These are phyloP conservation scores for Pichia inconspicua DNA, from an alignment of 1,139 yeast species.

Conservation along the genomic window DNA sequence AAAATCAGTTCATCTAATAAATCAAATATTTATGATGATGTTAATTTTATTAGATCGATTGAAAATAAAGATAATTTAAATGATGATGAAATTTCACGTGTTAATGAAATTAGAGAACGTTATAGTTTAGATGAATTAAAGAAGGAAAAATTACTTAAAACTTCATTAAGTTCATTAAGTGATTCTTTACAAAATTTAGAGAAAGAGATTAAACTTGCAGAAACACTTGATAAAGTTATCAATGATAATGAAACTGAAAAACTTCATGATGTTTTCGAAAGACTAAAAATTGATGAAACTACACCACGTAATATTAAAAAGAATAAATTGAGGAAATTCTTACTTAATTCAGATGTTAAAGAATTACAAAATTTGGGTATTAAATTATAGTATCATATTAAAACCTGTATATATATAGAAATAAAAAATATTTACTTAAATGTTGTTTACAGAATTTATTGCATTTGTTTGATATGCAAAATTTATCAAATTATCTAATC, in stretches of 20 bases:
- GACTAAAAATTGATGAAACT: constrained; percentile 18
- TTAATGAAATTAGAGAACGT: constrained; percentile 33
- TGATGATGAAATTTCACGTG: constrained; percentile 33
- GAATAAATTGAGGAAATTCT: constrained; percentile 46
- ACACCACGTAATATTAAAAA: constrained; percentile 42
- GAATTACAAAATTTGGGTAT: constrained; percentile 22
- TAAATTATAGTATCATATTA: background rate
- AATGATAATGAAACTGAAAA: constrained; percentile 14
- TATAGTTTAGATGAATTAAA: constrained; percentile 24
- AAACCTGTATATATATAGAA: constrained; percentile 2
- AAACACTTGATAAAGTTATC: constrained; percentile 14
- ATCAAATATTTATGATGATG: constrained; percentile 39
- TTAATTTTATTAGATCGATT: constrained; percentile 39
- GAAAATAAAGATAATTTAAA: constrained; percentile 30
- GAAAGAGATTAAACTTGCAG: constrained; percentile 17
- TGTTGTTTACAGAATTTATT: constrained; percentile 16
- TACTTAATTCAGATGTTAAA: constrained; percentile 24
- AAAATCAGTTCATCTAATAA: constrained; percentile 36
- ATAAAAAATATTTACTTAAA: background rate
- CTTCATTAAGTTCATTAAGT: constrained; percentile 19
- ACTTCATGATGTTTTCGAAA: constrained; percentile 9
- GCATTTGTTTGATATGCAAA: constrained; percentile 28
- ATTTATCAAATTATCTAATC: constrained; percentile 25
- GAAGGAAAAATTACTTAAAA: constrained; percentile 21
- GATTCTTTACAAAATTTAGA: constrained; percentile 19